Evolutionary conservation across 208 protist genomes (phyloP).

Genomic region (Trypanosoma rangeli): DNA sequence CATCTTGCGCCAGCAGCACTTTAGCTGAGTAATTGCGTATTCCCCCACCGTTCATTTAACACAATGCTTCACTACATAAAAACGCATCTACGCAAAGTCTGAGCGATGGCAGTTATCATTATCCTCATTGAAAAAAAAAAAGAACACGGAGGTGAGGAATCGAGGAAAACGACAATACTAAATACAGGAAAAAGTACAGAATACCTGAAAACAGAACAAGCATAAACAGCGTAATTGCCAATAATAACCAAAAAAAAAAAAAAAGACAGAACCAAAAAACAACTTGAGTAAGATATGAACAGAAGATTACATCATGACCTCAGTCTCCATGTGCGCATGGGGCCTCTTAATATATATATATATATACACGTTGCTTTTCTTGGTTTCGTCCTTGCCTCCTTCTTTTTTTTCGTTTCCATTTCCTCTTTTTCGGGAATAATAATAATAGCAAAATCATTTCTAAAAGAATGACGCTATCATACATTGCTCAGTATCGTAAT

Average conservation of each 20-base stretch:
- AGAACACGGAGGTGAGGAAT: no score
- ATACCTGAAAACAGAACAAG: not conserved
- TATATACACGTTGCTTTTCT: conserved; percentile 5
- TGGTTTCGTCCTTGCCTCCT: not conserved
- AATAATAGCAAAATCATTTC: conserved; percentile 2
- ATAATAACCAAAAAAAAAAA: conserved; percentile 3
- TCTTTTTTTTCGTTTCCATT: no score
- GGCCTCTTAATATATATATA: not conserved
- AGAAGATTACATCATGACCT: not conserved
- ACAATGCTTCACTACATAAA: not conserved
- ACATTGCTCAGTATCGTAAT: conserved; percentile 15
- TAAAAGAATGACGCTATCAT: not conserved
- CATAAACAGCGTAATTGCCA: not conserved
- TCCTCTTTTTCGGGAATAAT: no score
- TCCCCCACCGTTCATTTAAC: not conserved
- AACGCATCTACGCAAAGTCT: not conserved
- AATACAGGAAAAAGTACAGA: no score
- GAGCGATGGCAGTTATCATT: not conserved
- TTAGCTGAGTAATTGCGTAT: conserved; percentile 13
- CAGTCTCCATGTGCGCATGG: not conserved
- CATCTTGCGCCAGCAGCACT: conserved; percentile 28
- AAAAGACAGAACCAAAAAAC: conserved; percentile 7
- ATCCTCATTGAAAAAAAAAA: not conserved
- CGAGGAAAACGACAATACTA: no score
- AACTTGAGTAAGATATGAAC: not conserved